A percentile compares a stretch with the other conserved stretches of the same genome.
Conservation (phyloP, 139 green algal species). For the Tetraselmis chui region DNA sequence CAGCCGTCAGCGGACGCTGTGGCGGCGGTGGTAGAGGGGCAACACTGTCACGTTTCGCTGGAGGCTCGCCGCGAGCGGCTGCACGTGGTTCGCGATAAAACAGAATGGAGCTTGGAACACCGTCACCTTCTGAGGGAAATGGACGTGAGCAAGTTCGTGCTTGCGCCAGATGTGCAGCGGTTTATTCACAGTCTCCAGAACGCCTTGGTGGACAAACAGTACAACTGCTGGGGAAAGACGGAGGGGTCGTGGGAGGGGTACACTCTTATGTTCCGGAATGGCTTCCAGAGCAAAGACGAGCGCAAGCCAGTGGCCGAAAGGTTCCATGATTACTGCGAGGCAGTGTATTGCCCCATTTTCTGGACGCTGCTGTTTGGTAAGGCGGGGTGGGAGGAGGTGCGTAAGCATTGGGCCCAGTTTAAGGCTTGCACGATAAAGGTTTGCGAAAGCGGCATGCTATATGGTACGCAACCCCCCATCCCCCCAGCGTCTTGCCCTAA, state of each 20-base stretch:
- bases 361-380: not conserved
- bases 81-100: not conserved
- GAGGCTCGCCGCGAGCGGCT: too few relatives aligned
- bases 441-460: not conserved
- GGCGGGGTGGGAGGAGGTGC: not conserved
- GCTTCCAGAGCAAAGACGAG: not conserved
- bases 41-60: too few relatives aligned
- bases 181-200: not conserved
- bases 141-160: not conserved
- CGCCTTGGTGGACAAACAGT: not conserved
- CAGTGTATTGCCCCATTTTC: not conserved
- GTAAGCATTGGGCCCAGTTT: not conserved
- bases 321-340: not conserved
- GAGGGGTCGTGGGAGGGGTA: not conserved
- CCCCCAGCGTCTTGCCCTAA: too few relatives aligned
- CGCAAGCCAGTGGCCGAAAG: not conserved
- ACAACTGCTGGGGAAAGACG: not conserved
- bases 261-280: not conserved
- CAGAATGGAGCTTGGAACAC: not conserved
- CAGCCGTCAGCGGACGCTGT: too few relatives aligned
- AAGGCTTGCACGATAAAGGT: not conserved
- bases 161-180: not conserved
- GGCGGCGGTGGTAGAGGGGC: too few relatives aligned
- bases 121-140: not conserved
- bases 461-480: too few relatives aligned